These are phyloP conservation scores for Periconia sp. DNA, from an alignment of 2,329 filamentous ascomycete genomes.

Conservation along the genomic window DNA sequence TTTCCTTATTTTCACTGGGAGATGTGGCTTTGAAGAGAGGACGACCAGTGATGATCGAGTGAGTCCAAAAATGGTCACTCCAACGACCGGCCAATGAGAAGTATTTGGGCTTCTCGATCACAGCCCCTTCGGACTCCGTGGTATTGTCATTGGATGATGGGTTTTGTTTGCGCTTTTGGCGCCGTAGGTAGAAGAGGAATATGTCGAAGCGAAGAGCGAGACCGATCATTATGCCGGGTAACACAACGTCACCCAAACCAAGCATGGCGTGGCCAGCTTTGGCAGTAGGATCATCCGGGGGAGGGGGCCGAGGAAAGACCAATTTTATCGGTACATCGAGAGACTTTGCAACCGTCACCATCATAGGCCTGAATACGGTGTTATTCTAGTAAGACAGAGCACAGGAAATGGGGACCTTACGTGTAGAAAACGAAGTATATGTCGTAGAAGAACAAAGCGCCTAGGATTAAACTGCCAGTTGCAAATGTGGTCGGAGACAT, in stretches of 20 bases:
- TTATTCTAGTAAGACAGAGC: neutral
- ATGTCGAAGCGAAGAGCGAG: conserved; percentile 90
- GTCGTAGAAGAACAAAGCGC: conserved; percentile 88
- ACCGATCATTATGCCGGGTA: conserved; percentile 88
- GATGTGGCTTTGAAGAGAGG: conserved; percentile 23
- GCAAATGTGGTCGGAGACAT: conserved; percentile 87
- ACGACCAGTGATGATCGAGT: conserved; percentile 29
- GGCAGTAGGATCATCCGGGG: conserved; percentile 47
- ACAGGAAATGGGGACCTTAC: conserved; percentile 45
- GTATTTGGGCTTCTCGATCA: conserved; percentile 44
- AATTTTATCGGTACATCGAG: conserved; percentile 94
- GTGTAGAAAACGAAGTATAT: conserved; percentile 91
- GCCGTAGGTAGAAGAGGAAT: conserved; percentile 75
- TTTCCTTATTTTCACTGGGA: neutral
- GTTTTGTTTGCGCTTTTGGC: conserved; percentile 49
- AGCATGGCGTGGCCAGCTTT: conserved; percentile 67
- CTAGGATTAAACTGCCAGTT: conserved; percentile 76
- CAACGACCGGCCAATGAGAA: conserved; percentile 66
- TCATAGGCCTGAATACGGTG: conserved; percentile 62
- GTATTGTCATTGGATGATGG: neutral
- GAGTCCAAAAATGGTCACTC: conserved; percentile 82
- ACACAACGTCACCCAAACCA: conserved; percentile 88
- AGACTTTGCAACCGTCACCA: conserved; percentile 84
- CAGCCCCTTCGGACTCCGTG: conserved; percentile 12
- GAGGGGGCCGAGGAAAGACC: conserved; percentile 70